Percentiles rank a stretch among this genome's conserved stretches.
These are phyloP conservation scores for Alloteropsis angusta DNA, from an alignment of 202 grass and related monocot species.

Conservation along the genomic window DNA sequence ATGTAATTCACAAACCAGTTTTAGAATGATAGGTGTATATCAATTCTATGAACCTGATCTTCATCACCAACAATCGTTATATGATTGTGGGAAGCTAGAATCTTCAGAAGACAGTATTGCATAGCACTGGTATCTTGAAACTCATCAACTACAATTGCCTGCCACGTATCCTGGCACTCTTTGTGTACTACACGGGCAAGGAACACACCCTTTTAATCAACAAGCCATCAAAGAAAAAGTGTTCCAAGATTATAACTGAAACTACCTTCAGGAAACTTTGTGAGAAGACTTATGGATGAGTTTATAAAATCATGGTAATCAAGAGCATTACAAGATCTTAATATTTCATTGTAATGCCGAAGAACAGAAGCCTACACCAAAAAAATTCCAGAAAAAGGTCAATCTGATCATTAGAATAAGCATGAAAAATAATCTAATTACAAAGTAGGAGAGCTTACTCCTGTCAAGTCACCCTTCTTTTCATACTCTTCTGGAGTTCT, in stretches of 20 bases:
- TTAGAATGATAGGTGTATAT: constrained; percentile 13
- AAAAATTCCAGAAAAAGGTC: constrained; percentile 13
- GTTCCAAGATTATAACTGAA: constrained; percentile 18
- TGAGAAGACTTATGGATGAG: constrained; percentile 72
- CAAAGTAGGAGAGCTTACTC: constrained; percentile 43
- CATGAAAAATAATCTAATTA: constrained; percentile 7
- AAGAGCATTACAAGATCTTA: constrained; percentile 81
- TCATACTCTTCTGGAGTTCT: constrained; percentile 68
- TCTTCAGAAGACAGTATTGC: constrained; percentile 81
- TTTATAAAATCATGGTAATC: constrained; percentile 98
- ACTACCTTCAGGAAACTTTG: constrained; percentile 79
- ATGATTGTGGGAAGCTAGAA: constrained; percentile 76
- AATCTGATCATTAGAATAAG: constrained; percentile 17
- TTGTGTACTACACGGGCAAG: constrained; percentile 53
- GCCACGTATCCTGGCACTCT: constrained; percentile 74
- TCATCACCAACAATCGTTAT: constrained; percentile 95
- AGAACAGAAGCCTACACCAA: constrained; percentile 69
- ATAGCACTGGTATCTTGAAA: constrained; percentile 99
- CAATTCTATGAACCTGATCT: constrained; percentile 61
- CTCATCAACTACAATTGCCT: constrained; percentile 89
- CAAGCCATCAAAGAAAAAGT: constrained; percentile 15
- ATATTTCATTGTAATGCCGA: constrained; percentile 72
- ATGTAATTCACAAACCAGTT: constrained; percentile 19
- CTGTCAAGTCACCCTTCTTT: constrained; percentile 70
- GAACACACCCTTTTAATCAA: constrained; percentile 19